Conservation (phyloP, 2,329 filamentous ascomycete genomes). For the Capronia americana region DNA sequence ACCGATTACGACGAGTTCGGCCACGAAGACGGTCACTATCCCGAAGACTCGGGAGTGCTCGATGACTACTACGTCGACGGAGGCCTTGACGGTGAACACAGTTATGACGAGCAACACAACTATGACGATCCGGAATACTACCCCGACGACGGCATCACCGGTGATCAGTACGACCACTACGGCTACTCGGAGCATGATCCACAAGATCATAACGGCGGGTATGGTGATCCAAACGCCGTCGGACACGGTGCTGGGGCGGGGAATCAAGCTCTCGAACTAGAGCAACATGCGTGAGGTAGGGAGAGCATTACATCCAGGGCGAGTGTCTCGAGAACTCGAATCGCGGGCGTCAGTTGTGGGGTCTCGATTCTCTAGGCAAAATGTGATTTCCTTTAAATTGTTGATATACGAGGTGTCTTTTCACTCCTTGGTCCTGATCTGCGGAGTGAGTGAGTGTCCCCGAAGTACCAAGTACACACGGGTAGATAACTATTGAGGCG, state of each 20-base stretch:
- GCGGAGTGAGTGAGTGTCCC: no score
- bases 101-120: neutral
- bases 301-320: no score
- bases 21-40: neutral
- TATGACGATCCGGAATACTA: neutral
- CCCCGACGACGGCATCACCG: neutral
- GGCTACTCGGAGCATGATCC: neutral
- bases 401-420: no score
- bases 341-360: no score
- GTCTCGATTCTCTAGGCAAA: no score
- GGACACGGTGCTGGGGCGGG: neutral
- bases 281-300: neutral
- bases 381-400: no score
- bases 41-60: neutral
- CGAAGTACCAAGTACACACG: no score
- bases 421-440: no score
- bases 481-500: no score
- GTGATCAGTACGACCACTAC: neutral
- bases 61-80: neutral
- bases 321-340: no score
- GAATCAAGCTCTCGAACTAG: neutral
- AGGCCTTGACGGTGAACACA: neutral
- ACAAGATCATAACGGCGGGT: neutral
- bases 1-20: neutral
- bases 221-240: neutral